A percentile compares a stretch with the other conserved stretches of the same genome.
Conservation (phyloP, 768 basidiomycete species). For the Xerocomus spinulosus region DNA sequence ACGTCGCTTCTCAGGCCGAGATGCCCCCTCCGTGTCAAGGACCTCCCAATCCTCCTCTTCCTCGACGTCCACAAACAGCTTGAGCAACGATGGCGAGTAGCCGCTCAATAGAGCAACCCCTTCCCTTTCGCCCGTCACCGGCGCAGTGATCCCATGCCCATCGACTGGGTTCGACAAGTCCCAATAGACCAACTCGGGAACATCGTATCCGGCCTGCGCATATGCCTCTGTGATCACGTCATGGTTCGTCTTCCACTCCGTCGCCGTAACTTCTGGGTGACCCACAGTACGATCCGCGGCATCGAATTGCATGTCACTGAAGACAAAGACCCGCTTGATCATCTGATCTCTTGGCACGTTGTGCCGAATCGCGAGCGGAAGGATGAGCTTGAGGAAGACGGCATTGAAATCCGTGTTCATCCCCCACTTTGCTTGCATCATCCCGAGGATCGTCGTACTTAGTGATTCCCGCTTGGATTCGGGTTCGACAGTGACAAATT, state of each 20-base stretch:
- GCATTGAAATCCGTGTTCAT: constrained; percentile 61
- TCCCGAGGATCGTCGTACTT: constrained; percentile 32
- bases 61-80: constrained; percentile 62
- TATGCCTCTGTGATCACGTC: constrained; percentile 53
- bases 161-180: constrained; percentile 37
- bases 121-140: constrained; percentile 47
- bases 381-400: constrained; percentile 58
- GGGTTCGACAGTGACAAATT: constrained; percentile 48
- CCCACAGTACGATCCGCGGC: not conserved
- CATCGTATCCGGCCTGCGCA: constrained; percentile 57
- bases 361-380: constrained; percentile 54
- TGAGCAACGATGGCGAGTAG: constrained; percentile 64
- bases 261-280: not conserved
- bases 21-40: constrained; percentile 26
- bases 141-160: constrained; percentile 32
- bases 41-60: constrained; percentile 37
- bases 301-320: constrained; percentile 80
- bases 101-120: constrained; percentile 71
- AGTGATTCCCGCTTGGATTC: constrained; percentile 28
- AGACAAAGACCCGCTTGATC: constrained; percentile 73
- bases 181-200: constrained; percentile 76
- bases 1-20: constrained; percentile 24
- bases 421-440: constrained; percentile 40
- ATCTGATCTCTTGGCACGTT: constrained; percentile 62
- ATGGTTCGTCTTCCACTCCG: constrained; percentile 59